A percentile compares a stretch with the other conserved stretches of the same genome.
These are phyloP conservation scores for Austroboletus eburneus DNA, from an alignment of 768 basidiomycete species.

Conservation along the genomic window DNA sequence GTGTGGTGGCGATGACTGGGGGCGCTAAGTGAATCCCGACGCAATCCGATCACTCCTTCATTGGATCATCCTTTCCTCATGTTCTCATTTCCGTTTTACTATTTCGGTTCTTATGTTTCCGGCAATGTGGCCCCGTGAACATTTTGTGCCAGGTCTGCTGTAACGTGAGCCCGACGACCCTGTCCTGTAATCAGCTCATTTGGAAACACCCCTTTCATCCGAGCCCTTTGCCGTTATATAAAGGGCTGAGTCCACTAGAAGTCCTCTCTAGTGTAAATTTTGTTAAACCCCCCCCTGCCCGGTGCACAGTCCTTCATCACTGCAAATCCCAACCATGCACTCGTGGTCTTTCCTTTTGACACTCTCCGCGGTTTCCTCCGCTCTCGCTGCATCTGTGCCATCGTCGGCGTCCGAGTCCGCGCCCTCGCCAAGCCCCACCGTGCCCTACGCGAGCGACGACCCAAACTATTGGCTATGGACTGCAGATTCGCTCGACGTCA, in stretches of 20 bases:
- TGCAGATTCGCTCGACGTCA: constrained; percentile 16
- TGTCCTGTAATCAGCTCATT: neutral
- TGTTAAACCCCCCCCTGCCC: constrained; percentile 5
- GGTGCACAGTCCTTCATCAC: constrained; percentile 7
- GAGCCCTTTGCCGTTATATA: constrained; percentile 19
- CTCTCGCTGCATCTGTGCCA: constrained; percentile 14
- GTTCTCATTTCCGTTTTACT: neutral
- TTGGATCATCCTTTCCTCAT: neutral
- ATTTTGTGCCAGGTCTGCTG: neutral
- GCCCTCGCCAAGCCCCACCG: constrained; percentile 38
- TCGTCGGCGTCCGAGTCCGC: constrained; percentile 27
- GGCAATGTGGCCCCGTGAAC: neutral
- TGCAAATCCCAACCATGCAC: constrained; percentile 19
- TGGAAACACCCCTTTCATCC: neutral
- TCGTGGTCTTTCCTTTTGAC: constrained; percentile 28
- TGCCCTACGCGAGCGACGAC: constrained; percentile 40
- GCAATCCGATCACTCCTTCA: neutral
- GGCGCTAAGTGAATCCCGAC: neutral
- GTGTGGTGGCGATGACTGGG: neutral
- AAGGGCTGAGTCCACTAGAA: neutral
- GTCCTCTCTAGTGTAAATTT: constrained; percentile 20
- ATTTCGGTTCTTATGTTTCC: neutral
- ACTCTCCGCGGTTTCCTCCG: constrained; percentile 18
- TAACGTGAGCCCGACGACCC: constrained; percentile 6
- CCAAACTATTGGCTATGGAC: constrained; percentile 46